A percentile compares a stretch with the other conserved stretches of the same genome.
Evolutionary conservation across 1,284 basidiomycete genomes (phyloP).

Genomic region (Ceratobasidium sp.): DNA sequence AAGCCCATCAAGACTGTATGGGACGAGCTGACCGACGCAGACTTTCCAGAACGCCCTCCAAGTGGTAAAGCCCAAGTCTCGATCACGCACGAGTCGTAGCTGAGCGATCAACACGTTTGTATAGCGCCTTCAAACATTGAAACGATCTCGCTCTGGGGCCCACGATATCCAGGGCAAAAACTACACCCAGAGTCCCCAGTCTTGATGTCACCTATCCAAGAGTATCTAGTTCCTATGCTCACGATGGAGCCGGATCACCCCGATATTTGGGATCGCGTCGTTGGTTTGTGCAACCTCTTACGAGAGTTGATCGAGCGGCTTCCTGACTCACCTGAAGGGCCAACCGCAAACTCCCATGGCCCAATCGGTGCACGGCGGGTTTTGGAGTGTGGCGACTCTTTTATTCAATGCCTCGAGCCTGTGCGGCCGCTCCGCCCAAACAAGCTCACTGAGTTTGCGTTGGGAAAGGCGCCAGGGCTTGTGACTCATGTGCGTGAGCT

Average conservation of each 20-base stretch:
- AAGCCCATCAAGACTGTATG: neutral
- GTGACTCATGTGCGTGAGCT: neutral
- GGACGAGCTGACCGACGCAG: constrained; percentile 3
- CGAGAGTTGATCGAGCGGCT: neutral
- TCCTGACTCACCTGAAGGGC: neutral
- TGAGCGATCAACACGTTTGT: neutral
- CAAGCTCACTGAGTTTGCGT: neutral
- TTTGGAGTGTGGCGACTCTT: neutral
- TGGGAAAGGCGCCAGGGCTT: constrained; percentile 1
- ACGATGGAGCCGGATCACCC: neutral
- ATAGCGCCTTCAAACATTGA: constrained; percentile 18
- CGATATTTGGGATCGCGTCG: constrained; percentile 16
- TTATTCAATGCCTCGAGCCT: constrained; percentile 8
- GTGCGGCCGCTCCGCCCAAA: neutral
- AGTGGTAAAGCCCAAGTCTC: neutral
- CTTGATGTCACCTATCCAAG: neutral
- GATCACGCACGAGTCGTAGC: neutral
- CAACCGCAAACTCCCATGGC: neutral
- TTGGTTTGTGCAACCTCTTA: neutral
- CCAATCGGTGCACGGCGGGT: neutral
- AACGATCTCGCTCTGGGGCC: constrained; percentile 20
- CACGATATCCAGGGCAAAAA: constrained; percentile 24
- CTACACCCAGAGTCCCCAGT: neutral
- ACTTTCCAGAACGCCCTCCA: constrained; percentile 1
- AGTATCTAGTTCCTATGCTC: neutral